Percentiles rank a stretch among this genome's conserved stretches.
Evolutionary conservation across 192 early-diverging fungal species (phyloP).

Genomic region (Tieghemiomyces parasiticus): DNA sequence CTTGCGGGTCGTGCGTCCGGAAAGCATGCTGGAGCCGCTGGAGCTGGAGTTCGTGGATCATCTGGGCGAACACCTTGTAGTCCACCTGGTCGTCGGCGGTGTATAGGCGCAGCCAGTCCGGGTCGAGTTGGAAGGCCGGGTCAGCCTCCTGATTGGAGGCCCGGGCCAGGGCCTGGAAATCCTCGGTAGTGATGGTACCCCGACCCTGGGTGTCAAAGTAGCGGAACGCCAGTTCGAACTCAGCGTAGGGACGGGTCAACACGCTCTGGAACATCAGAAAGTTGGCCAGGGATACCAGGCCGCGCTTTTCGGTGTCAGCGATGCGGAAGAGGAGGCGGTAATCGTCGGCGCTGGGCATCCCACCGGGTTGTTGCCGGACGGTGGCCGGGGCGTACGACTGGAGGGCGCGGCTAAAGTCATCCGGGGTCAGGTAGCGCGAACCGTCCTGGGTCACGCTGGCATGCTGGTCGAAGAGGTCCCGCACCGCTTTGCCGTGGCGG

Average conservation of each 20-base stretch:
- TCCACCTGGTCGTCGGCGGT: constrained; percentile 16
- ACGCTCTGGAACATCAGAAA: constrained; percentile 32
- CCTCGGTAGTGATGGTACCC: constrained; percentile 22
- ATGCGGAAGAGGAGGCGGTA: constrained; percentile 28
- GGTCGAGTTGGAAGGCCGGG: constrained; percentile 18
- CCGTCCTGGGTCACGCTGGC: constrained; percentile 24
- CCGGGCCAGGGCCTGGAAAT: constrained; percentile 19
- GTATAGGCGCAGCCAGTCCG: constrained; percentile 22
- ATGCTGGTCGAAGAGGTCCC: constrained; percentile 23
- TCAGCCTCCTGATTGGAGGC: constrained; percentile 18
- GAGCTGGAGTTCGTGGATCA: constrained; percentile 21
- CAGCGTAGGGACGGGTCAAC: constrained; percentile 32
- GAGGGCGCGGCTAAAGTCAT: constrained; percentile 25
- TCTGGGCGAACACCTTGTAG: constrained; percentile 22
- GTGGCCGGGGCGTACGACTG: constrained; percentile 13
- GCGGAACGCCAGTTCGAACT: constrained; percentile 30
- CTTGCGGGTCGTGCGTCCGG: constrained; percentile 19
- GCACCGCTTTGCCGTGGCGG: not conserved
- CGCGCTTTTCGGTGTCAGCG: constrained; percentile 24
- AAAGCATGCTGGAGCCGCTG: constrained; percentile 26
- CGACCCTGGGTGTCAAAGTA: constrained; percentile 16
- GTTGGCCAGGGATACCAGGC: constrained; percentile 28
- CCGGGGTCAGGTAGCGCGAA: constrained; percentile 22
- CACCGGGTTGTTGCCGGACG: not conserved
- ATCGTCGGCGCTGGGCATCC: constrained; percentile 11